phyloP scores from a whole-genome alignment of 805 yeast genomes.

The Saturnispora besseyi region DNA sequence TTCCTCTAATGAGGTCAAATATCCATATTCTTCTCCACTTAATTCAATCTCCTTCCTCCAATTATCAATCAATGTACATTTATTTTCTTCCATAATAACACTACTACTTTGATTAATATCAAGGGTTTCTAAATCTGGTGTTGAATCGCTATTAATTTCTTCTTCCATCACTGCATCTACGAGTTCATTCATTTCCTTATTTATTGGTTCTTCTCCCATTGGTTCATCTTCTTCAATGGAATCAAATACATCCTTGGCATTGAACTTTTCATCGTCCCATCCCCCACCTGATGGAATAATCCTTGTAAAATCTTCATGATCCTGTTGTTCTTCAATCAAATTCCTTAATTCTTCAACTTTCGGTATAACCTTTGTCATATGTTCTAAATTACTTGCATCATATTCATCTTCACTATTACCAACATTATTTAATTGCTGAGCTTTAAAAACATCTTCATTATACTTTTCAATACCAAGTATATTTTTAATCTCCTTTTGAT shows the following conservation, averaged over 20 bases:
- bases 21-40: constrained; percentile 1
- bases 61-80: neutral
- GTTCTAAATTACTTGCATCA: constrained; percentile 18
- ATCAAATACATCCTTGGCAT: neutral
- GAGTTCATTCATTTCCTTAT: neutral
- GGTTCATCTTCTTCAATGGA: constrained; percentile 4
- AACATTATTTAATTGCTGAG: constrained; percentile 3
- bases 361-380: constrained; percentile 24
- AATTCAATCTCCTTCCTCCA: constrained; percentile 1
- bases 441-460: neutral
- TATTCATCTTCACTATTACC: constrained; percentile 10
- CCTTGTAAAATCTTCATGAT: constrained; percentile 31
- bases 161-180: neutral
- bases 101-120: constrained; percentile 9
- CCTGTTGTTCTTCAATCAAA: constrained; percentile 8
- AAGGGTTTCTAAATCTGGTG: constrained; percentile 13
- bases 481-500: neutral
- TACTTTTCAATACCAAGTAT: neutral
- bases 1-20: neutral
- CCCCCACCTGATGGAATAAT: constrained; percentile 23
- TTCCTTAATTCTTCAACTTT: constrained; percentile 8
- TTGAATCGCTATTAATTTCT: constrained; percentile 10
- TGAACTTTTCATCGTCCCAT: neutral
- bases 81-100: neutral
- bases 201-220: neutral